Percentiles rank a stretch among this genome's conserved stretches.
Evolutionary conservation across 768 basidiomycete species (phyloP).

Genomic region (Pisolithus orientalis): DNA sequence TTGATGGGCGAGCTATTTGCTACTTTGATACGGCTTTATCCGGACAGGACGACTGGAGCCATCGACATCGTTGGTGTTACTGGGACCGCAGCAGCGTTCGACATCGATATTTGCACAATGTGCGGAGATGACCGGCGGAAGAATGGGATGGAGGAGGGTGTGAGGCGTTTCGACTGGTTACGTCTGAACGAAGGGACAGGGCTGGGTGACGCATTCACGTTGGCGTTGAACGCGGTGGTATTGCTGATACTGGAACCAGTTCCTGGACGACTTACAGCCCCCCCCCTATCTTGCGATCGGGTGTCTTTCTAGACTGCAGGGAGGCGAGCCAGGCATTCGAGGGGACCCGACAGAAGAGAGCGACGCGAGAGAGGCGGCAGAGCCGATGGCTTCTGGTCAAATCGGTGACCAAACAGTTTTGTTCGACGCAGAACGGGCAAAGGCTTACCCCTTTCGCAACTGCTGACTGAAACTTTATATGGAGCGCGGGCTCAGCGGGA

Average conservation of each 20-base stretch:
- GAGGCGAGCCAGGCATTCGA: constrained; percentile 41
- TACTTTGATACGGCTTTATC: constrained; percentile 38
- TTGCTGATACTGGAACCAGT: constrained; percentile 76
- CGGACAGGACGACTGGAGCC: constrained; percentile 30
- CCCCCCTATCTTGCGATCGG: constrained; percentile 41
- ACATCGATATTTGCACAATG: constrained; percentile 65
- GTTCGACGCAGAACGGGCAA: constrained; percentile 35
- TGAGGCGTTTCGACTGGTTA: constrained; percentile 67
- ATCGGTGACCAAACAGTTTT: constrained; percentile 60
- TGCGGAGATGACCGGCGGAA: constrained; percentile 90
- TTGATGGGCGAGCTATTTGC: constrained; percentile 46
- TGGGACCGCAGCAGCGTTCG: constrained; percentile 32
- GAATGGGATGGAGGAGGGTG: constrained; percentile 90
- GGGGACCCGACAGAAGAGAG: constrained; percentile 68
- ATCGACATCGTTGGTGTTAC: constrained; percentile 51
- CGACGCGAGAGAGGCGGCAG: constrained; percentile 70
- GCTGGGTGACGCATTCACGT: constrained; percentile 60
- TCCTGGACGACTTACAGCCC: constrained; percentile 57
- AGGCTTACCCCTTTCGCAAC: constrained; percentile 57
- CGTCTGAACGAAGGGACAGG: constrained; percentile 66
- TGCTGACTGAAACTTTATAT: constrained; percentile 59
- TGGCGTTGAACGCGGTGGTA: constrained; percentile 51
- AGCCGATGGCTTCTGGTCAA: constrained; percentile 71
- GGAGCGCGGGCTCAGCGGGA: constrained; percentile 61
- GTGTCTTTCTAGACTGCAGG: constrained; percentile 47